phyloP scores from a whole-genome alignment of 1,284 basidiomycete genomes.

The Takashimella koratensis region DNA sequence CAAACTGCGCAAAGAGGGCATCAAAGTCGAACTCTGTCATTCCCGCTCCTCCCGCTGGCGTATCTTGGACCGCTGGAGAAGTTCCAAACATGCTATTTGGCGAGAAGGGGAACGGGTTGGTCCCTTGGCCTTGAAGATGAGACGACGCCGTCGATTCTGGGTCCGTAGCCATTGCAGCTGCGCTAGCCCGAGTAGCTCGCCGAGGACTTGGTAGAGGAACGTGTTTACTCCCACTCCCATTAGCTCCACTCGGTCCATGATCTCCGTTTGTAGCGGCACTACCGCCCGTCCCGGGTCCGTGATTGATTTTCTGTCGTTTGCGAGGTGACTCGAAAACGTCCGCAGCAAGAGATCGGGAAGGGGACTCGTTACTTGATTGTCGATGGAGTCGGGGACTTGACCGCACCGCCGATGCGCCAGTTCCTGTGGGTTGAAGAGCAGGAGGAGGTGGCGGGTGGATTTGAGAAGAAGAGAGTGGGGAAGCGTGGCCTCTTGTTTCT shows the following conservation, averaged over 20 bases:
- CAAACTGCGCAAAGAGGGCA: background rate
- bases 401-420: background rate
- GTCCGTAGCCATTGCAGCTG: slow-evolving; percentile 3
- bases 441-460: slow-evolving; percentile 9
- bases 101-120: slow-evolving; percentile 21
- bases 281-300: background rate
- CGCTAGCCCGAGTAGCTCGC: slow-evolving; percentile 24
- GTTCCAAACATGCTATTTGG: slow-evolving; percentile 21
- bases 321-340: slow-evolving; percentile 23
- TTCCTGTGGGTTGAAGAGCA: slow-evolving; percentile 2
- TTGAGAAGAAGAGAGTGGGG: background rate
- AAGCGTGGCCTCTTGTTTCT: background rate
- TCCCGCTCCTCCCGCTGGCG: background rate
- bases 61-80: slow-evolving; percentile 13
- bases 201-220: slow-evolving; percentile 27
- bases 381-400: background rate
- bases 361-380: background rate
- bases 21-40: background rate
- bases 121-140: background rate
- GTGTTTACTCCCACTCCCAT: slow-evolving; percentile 4
- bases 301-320: slow-evolving; percentile 13
- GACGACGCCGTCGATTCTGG: slow-evolving; percentile 2
- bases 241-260: background rate
- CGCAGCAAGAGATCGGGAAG: background rate
- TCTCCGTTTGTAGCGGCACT: too few relatives aligned